Evolutionary conservation across 257 asterid genomes (phyloP).

Genomic region (Gentiana dahurica): DNA sequence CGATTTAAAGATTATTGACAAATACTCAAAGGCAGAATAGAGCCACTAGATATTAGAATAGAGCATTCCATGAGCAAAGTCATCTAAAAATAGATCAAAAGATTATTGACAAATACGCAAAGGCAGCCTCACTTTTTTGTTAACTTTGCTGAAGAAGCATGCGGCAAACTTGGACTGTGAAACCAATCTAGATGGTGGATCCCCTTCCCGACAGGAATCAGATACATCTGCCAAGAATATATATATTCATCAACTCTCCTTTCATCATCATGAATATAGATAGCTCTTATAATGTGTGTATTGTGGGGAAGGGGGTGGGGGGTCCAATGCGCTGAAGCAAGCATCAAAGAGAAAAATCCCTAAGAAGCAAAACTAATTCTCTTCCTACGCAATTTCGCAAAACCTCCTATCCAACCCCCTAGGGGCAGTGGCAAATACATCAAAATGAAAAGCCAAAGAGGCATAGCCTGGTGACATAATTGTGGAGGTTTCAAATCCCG

Average conservation of each 20-base stretch:
- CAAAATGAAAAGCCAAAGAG: no score
- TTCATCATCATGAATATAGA: no score
- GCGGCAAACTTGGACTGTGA: conserved; percentile 26
- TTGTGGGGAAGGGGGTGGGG: no score
- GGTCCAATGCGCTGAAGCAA: background rate
- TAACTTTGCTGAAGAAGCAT: conserved; percentile 28
- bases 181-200: conserved; percentile 21
- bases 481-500: no score
- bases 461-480: no score
- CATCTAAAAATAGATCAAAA: conserved; percentile 4
- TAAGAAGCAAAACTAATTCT: background rate
- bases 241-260: no score
- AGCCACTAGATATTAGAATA: no score
- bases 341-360: background rate
- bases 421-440: no score
- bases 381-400: no score
- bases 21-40: conserved; percentile 3
- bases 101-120: conserved; percentile 8
- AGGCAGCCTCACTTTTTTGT: conserved; percentile 19
- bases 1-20: conserved; percentile 22
- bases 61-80: conserved; percentile 8
- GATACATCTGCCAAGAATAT: conserved; percentile 26
- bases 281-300: no score
- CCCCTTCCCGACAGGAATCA: conserved; percentile 22
- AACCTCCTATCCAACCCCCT: no score